A percentile compares a stretch with the other conserved stretches of the same genome.
These are phyloP conservation scores for Wallacemonas sp. DNA, from an alignment of 208 protist genomes.

Conservation along the genomic window DNA sequence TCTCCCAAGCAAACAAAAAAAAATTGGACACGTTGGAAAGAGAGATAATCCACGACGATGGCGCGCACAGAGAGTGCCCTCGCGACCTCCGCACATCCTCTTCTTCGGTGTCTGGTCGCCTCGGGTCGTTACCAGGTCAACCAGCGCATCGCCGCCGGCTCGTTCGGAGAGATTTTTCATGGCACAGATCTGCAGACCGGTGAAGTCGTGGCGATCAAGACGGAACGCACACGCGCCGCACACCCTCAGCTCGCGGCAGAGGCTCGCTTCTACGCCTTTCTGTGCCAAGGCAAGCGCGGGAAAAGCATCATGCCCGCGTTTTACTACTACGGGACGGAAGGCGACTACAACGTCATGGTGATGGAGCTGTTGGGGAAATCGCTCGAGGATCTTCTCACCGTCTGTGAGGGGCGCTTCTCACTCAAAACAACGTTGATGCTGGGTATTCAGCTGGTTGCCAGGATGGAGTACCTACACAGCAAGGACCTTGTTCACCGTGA, in stretches of 20 bases:
- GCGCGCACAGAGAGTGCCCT: background rate
- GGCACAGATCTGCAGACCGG: constrained; percentile 88
- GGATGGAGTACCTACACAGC: constrained; percentile 92
- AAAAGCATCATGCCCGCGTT: constrained; percentile 87
- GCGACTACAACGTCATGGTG: constrained; percentile 92
- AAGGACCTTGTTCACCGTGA: constrained; percentile 93
- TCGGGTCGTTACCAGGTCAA: constrained; percentile 94
- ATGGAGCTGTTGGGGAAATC: constrained; percentile 67
- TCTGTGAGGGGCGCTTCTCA: constrained; percentile 82
- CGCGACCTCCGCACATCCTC: background rate
- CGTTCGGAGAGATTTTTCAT: constrained; percentile 92
- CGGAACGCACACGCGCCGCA: constrained; percentile 86
- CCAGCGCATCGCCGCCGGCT: constrained; percentile 97
- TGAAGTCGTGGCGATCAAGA: constrained; percentile 90
- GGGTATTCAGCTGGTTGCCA: constrained; percentile 89
- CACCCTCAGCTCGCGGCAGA: constrained; percentile 93
- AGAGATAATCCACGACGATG: background rate
- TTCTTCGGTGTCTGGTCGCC: background rate
- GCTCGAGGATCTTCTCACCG: constrained; percentile 88
- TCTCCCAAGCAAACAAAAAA: background rate
- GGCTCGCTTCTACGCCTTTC: constrained; percentile 85
- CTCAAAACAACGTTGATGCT: constrained; percentile 94
- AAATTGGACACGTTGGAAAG: too few species aligned
- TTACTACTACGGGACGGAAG: constrained; percentile 88
- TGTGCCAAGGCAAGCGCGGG: constrained; percentile 60